A percentile compares a stretch with the other conserved stretches of the same genome.
These are phyloP conservation scores for Emergomyces orientalis DNA, from an alignment of 2,329 filamentous ascomycete species.

Conservation along the genomic window DNA sequence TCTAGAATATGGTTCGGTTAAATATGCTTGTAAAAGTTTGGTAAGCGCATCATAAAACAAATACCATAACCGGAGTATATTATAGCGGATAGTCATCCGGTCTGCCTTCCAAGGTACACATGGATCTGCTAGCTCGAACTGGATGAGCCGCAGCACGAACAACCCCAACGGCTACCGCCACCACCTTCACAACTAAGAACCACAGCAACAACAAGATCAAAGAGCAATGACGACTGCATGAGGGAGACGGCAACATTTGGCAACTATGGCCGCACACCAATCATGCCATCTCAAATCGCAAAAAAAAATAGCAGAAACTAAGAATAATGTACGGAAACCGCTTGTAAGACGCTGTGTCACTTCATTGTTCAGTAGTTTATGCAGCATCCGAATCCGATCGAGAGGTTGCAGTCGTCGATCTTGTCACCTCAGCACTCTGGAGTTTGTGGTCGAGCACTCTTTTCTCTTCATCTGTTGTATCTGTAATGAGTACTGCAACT, in stretches of 20 bases:
- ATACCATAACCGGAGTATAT: neutral
- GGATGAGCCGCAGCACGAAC: neutral
- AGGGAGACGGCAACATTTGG: neutral
- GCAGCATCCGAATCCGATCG: neutral
- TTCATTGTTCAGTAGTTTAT: neutral
- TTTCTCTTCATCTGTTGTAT: constrained; percentile 35
- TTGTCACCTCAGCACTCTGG: neutral
- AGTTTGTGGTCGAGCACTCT: constrained; percentile 17
- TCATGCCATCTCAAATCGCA: neutral
- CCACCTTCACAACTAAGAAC: neutral
- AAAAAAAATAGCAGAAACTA: neutral
- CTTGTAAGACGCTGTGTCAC: neutral
- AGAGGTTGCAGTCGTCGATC: constrained; percentile 2
- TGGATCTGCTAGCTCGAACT: neutral
- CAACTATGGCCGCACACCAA: neutral
- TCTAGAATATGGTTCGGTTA: neutral
- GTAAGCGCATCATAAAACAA: neutral
- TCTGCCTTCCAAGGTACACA: neutral
- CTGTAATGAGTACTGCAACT: constrained; percentile 39
- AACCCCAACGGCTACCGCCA: neutral
- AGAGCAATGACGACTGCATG: neutral
- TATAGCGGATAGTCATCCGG: neutral
- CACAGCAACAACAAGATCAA: neutral
- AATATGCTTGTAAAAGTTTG: neutral
- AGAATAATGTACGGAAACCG: neutral